Percentiles rank a stretch among this genome's conserved stretches.
These are phyloP conservation scores for Scheffersomyces spartinae DNA, from an alignment of 805 yeast genomes.

Conservation along the genomic window DNA sequence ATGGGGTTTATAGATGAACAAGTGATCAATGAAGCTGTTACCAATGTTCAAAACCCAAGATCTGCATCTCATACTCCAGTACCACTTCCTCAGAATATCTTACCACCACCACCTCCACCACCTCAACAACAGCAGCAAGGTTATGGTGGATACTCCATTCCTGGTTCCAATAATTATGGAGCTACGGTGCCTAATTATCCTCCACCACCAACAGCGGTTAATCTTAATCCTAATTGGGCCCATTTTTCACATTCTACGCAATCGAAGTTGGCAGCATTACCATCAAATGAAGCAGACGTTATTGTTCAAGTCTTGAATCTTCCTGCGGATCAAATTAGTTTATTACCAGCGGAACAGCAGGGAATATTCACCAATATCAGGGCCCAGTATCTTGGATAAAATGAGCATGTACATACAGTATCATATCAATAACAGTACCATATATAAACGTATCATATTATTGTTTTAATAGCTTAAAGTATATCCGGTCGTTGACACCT, in stretches of 20 bases:
- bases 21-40: slow-evolving; percentile 50
- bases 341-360: slow-evolving; percentile 40
- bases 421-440: too few species aligned
- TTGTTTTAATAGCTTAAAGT: too few species aligned
- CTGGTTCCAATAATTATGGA: slow-evolving; percentile 1
- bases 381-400: slow-evolving; percentile 46
- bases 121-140: slow-evolving; percentile 2
- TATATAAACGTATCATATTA: too few species aligned
- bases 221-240: slow-evolving; percentile 31
- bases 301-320: slow-evolving; percentile 42
- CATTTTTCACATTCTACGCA: slow-evolving; percentile 37
- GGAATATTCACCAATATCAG: slow-evolving; percentile 44
- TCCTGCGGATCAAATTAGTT: slow-evolving; percentile 37
- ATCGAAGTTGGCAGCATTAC: slow-evolving; percentile 37
- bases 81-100: slow-evolving; percentile 5
- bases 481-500: too few species aligned
- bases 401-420: too few species aligned
- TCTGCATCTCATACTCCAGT: slow-evolving; percentile 2
- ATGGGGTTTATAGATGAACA: slow-evolving; percentile 69
- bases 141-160: background rate
- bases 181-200: slow-evolving; percentile 6
- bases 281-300: slow-evolving; percentile 46
- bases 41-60: slow-evolving; percentile 3
- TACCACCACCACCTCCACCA: slow-evolving; percentile 7
- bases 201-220: slow-evolving; percentile 6